Evolutionary conservation across 257 asterid species (phyloP), one percentile per base, ranked within the genome.

Genomic region (Perilla frutescens): DNA sequence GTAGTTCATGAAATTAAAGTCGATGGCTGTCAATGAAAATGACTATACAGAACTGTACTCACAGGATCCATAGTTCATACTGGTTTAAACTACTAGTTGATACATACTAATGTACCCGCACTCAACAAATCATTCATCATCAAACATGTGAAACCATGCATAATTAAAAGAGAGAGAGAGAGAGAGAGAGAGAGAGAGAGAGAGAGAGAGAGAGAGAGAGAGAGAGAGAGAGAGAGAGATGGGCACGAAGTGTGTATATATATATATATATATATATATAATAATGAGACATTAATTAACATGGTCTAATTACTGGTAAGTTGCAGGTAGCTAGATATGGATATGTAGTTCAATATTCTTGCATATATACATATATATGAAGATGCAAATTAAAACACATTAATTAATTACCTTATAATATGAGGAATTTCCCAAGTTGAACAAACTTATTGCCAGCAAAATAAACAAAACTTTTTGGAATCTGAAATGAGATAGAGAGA

Each of bases 11-110:
- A 65, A 72, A 76, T 74, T 83, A 77, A 83, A 67, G 80, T 49
- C 58, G 26, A 72, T 47, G 20, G 85, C 76, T 83, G 88, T 70
- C 80, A 55, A 26, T 64, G 84, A 85, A 6, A 75, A 49, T 65
- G 90, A 85, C 86, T 34, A 67, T 55, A 49, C 67, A 56, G 49
- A 68, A 51, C 43, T 62, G 14, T 40, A 72, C 66, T 62, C 63
- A 65, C 69, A 70, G 54, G 75, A 67, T 58, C 68, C 73, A 48
- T 44, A 63, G 36, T 54, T 54, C 60, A 54, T 36, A 69, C 47
- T 44, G 64, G 55, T 26, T 50, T 74, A 8, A 9, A 62, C 60
- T 34, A 66, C 6, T 32, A 58, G 37, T 76, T 59, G 31, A 36
- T 43, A 6, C 57, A 40, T 4, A 48, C 44, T 9, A 37, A 40